phyloP scores from a whole-genome alignment of 2,329 filamentous ascomycete species.

The Xylariaceae sp. region DNA sequence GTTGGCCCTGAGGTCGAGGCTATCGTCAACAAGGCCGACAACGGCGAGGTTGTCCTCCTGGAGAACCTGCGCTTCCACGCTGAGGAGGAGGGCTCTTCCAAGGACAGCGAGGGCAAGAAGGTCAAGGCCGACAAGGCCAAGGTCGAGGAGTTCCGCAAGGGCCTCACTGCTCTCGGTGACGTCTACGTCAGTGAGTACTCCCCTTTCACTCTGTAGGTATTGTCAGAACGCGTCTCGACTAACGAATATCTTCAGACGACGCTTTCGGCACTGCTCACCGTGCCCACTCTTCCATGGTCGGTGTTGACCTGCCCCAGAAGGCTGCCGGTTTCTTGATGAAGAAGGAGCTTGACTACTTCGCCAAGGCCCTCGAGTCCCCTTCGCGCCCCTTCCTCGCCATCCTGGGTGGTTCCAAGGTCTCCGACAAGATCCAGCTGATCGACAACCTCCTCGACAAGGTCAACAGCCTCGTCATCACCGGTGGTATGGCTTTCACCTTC shows the following conservation, averaged over 20 bases:
- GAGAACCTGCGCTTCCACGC: constrained; percentile 98
- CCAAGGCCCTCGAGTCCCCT: constrained; percentile 87
- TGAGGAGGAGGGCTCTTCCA: constrained; percentile 95
- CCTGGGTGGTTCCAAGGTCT: constrained; percentile 95
- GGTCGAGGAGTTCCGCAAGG: constrained; percentile 91
- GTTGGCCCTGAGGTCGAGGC: constrained; percentile 88
- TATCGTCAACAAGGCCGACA: constrained; percentile 74
- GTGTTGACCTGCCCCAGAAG: constrained; percentile 91
- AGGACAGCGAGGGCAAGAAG: constrained; percentile 94
- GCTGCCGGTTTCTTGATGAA: constrained; percentile 98
- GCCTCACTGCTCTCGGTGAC: constrained; percentile 88
- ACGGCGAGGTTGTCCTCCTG: constrained; percentile 80
- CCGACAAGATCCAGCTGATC: constrained; percentile 99
- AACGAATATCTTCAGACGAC: constrained; percentile 58
- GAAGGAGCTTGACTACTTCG: constrained; percentile 99
- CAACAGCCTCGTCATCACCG: constrained; percentile 92
- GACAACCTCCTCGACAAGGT: constrained; percentile 99
- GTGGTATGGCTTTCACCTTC: constrained; percentile 99
- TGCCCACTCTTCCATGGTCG: constrained; percentile 99
- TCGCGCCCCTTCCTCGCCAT: constrained; percentile 97
- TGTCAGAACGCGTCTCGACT: not conserved
- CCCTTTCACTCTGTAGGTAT: constrained; percentile 10
- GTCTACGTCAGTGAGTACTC: constrained; percentile 80
- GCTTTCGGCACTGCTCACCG: constrained; percentile 98
- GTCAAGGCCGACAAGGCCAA: constrained; percentile 92